A percentile compares a stretch with the other conserved stretches of the same genome.
Conservation (phyloP, 2,329 filamentous ascomycete species). For the Aureobasidium zeae region DNA sequence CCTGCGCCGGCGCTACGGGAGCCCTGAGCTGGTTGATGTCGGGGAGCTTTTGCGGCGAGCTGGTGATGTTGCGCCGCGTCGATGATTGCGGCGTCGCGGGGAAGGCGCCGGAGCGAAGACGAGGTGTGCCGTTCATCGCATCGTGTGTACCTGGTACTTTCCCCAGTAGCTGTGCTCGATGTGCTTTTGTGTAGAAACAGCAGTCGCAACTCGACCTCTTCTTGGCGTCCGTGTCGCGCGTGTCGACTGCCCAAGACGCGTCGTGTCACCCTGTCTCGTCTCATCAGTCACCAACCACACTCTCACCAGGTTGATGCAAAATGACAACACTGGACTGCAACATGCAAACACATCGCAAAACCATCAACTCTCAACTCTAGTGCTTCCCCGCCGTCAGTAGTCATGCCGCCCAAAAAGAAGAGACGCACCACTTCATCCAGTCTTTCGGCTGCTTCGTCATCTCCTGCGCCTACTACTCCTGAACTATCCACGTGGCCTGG, state of each 20-base stretch:
- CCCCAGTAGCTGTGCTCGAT: too few species aligned
- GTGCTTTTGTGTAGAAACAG: not conserved
- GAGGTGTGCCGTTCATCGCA: constrained; percentile 78
- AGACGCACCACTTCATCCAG: constrained; percentile 20
- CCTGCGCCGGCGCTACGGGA: constrained; percentile 4
- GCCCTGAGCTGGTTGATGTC: constrained; percentile 19
- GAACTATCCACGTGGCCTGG: constrained; percentile 57
- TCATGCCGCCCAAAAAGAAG: constrained; percentile 19
- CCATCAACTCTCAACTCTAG: too few species aligned
- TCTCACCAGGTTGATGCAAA: too few species aligned
- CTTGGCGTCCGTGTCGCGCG: too few species aligned
- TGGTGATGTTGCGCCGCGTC: constrained; percentile 22
- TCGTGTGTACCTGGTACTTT: constrained; percentile 31
- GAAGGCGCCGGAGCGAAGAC: constrained; percentile 65
- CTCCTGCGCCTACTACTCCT: constrained; percentile 37
- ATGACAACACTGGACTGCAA: too few species aligned
- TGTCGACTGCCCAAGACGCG: not conserved
- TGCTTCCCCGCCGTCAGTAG: not conserved
- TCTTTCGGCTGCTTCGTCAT: constrained; percentile 29
- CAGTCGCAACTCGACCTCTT: not conserved
- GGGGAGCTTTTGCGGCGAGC: constrained; percentile 28
- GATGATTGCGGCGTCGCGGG: constrained; percentile 57
- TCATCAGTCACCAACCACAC: not conserved
- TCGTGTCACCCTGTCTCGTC: constrained; percentile 2
- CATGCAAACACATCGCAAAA: too few species aligned